phyloP scores from a whole-genome alignment of 345 rosid species.

The Atalantia buxifolia region DNA sequence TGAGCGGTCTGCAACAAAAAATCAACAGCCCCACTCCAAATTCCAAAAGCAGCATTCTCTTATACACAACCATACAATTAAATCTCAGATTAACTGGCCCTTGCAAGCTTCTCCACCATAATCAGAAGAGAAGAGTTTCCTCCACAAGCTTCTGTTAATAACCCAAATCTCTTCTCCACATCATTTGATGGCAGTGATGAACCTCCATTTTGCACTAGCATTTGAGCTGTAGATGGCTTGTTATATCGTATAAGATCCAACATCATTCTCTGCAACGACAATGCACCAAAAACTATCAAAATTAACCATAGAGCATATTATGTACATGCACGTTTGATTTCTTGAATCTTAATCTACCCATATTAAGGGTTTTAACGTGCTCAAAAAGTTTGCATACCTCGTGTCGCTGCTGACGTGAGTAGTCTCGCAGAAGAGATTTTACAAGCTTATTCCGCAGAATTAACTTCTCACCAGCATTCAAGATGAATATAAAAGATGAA shows the following conservation, averaged over 20 bases:
- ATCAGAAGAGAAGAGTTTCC: conserved; percentile 52
- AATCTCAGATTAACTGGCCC: not conserved
- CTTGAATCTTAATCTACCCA: not conserved
- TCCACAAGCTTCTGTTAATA: conserved; percentile 60
- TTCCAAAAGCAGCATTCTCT: not conserved
- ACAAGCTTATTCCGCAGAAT: conserved; percentile 53
- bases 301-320: not conserved
- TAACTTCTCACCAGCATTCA: conserved; percentile 22
- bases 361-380: not conserved
- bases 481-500: conserved; percentile 53
- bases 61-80: not conserved
- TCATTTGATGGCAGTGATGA: not conserved
- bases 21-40: not conserved
- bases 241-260: conserved; percentile 46
- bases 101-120: conserved; percentile 53
- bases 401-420: conserved; percentile 49
- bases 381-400: conserved; percentile 48
- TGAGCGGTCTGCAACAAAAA: not conserved
- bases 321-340: not conserved
- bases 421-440: conserved; percentile 66
- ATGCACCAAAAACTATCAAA: not conserved
- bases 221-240: conserved; percentile 12
- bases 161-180: conserved; percentile 35
- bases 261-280: conserved; percentile 60
- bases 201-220: conserved; percentile 27